Evolutionary conservation across 352 stramenopile genomes (phyloP).

Genomic region (Phytophthora cryptogea): DNA sequence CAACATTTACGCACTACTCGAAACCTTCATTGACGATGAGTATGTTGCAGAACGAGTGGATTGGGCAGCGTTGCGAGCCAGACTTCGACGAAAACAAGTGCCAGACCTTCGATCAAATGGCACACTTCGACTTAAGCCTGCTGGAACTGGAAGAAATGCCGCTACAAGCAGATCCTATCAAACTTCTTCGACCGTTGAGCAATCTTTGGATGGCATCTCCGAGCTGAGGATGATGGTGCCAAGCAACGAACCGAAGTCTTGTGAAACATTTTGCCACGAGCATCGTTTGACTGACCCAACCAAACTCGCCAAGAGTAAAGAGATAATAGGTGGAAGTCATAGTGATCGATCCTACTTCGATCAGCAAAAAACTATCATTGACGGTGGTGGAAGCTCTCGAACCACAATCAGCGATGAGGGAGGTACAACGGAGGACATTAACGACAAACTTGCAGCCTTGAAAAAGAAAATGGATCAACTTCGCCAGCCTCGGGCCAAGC

Average conservation of each 20-base stretch:
- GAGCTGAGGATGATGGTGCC: conserved; percentile 41
- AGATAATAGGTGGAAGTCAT: conserved; percentile 26
- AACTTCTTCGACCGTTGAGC: conserved; percentile 27
- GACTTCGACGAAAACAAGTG: conserved; percentile 43
- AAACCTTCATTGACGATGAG: conserved; percentile 56
- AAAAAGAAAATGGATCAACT: conserved; percentile 66
- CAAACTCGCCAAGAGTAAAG: conserved; percentile 6
- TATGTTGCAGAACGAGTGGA: conserved; percentile 57
- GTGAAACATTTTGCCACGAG: neutral
- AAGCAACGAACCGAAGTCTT: conserved; percentile 5
- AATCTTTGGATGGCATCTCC: conserved; percentile 44
- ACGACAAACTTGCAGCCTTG: conserved; percentile 57
- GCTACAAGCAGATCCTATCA: conserved; percentile 4
- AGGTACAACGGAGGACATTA: conserved; percentile 34
- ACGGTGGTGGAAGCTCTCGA: conserved; percentile 3
- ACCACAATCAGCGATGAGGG: conserved; percentile 8
- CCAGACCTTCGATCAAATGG: conserved; percentile 46
- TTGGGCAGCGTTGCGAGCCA: conserved; percentile 44
- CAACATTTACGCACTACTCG: conserved; percentile 54
- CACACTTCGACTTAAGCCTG: conserved; percentile 22
- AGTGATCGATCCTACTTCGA: conserved; percentile 57
- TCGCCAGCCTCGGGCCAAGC: conserved; percentile 49
- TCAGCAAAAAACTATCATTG: neutral
- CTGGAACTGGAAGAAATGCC: neutral
- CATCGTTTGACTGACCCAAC: conserved; percentile 3